phyloP scores from a whole-genome alignment of 768 basidiomycete species.

The Gymnopilus dilepis region DNA sequence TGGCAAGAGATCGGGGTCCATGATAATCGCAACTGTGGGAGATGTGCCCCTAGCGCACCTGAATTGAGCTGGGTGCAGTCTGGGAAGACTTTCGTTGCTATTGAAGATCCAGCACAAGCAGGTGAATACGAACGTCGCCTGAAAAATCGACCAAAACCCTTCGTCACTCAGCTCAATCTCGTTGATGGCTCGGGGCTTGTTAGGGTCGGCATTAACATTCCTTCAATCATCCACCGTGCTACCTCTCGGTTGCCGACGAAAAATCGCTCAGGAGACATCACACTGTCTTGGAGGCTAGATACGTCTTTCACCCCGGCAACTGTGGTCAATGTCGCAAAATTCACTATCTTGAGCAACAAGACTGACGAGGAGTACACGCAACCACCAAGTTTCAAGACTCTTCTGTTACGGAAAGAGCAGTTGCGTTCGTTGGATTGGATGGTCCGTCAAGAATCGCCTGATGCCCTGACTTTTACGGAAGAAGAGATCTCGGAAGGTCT shows the following conservation, averaged over 20 bases:
- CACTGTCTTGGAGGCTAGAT: conserved; percentile 80
- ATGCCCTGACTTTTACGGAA: conserved; percentile 80
- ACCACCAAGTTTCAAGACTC: conserved; percentile 78
- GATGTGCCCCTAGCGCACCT: conserved; percentile 84
- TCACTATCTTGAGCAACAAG: conserved; percentile 78
- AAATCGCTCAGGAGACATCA: conserved; percentile 50
- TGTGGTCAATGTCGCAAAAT: conserved; percentile 62
- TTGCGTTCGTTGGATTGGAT: conserved; percentile 93
- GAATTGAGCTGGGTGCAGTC: conserved; percentile 71
- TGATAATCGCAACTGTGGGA: conserved; percentile 62
- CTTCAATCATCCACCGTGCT: conserved; percentile 87
- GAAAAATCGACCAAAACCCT: conserved; percentile 84
- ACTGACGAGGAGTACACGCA: conserved; percentile 71
- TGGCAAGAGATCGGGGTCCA: conserved; percentile 69
- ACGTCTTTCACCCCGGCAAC: conserved; percentile 76
- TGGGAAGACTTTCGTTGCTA: conserved; percentile 64
- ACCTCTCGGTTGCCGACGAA: conserved; percentile 74
- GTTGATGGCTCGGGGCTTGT: conserved; percentile 70
- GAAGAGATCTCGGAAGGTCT: conserved; percentile 94
- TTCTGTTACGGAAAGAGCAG: conserved; percentile 86
- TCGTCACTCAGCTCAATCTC: conserved; percentile 82
- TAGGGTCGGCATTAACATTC: conserved; percentile 86
- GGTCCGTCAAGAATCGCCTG: conserved; percentile 73
- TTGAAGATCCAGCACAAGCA: conserved; percentile 87
- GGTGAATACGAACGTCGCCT: conserved; percentile 88